Evolutionary conservation across 2,329 filamentous ascomycete species (phyloP).

Genomic region (Hysterium pulicare): DNA sequence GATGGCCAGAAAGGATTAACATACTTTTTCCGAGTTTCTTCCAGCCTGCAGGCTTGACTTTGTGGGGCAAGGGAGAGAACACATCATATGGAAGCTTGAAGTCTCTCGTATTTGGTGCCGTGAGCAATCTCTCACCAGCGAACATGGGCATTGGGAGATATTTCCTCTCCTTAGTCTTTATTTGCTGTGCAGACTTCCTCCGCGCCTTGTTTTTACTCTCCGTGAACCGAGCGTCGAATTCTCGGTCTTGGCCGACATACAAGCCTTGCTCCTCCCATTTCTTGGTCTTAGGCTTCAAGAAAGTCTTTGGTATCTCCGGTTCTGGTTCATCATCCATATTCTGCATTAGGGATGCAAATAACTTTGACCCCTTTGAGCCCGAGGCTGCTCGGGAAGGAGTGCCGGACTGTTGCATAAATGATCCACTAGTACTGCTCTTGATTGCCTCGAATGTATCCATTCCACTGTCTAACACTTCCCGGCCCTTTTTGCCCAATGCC

Average conservation of each 20-base stretch:
- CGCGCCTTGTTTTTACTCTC: constrained; percentile 44
- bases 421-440: constrained; percentile 25
- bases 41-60: constrained; percentile 92
- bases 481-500: constrained; percentile 24
- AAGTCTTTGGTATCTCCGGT: constrained; percentile 16
- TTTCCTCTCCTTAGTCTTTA: constrained; percentile 49
- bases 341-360: constrained; percentile 4
- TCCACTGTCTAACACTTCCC: constrained; percentile 36
- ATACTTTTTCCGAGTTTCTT: constrained; percentile 86
- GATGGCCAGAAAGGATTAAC: constrained; percentile 27
- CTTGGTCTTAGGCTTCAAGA: constrained; percentile 53
- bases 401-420: constrained; percentile 17
- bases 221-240: constrained; percentile 41
- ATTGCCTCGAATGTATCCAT: constrained; percentile 32
- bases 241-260: constrained; percentile 73
- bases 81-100: constrained; percentile 89
- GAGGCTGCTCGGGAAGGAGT: constrained; percentile 12
- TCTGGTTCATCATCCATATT: constrained; percentile 5
- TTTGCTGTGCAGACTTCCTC: constrained; percentile 27
- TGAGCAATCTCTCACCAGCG: constrained; percentile 69
- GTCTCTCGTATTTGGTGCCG: constrained; percentile 59
- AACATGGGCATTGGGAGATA: constrained; percentile 75
- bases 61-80: constrained; percentile 80
- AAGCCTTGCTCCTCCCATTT: constrained; percentile 79
- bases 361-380: constrained; percentile 20